Evolutionary conservation across 1,139 yeast genomes (phyloP).

Genomic region (Zygosaccharomyces pseudobailii): DNA sequence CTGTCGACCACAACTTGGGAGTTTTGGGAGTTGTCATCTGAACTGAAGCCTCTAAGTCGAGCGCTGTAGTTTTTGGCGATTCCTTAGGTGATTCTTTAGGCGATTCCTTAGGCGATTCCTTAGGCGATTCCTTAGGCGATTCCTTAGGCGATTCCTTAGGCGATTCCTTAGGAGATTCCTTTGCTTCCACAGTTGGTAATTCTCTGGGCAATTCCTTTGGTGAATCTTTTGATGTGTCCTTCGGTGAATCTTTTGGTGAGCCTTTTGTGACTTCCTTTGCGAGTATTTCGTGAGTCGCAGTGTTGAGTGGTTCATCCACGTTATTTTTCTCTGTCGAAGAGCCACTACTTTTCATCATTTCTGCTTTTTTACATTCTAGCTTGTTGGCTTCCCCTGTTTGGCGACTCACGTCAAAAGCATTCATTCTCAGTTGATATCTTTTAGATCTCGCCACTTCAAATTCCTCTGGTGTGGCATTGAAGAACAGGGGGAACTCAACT

Average conservation of each 20-base stretch:
- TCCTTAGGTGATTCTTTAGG: not conserved
- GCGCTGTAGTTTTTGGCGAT: not conserved
- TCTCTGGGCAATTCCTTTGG: not conserved
- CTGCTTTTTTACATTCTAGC: conserved; percentile 1
- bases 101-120: not conserved
- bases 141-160: not conserved
- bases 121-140: not conserved
- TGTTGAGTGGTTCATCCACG: not conserved
- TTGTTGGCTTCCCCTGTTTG: conserved; percentile 2
- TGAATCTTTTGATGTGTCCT: not conserved
- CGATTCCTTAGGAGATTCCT: not conserved
- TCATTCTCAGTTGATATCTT: conserved; percentile 20
- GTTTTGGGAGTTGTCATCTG: conserved; percentile 11
- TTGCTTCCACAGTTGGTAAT: no score
- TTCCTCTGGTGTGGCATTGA: conserved; percentile 28
- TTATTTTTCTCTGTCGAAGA: conserved; percentile 2
- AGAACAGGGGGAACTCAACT: conserved; percentile 27
- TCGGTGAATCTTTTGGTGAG: not conserved
- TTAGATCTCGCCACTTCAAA: conserved; percentile 24
- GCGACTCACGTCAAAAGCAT: conserved; percentile 7
- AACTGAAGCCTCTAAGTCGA: conserved; percentile 4
- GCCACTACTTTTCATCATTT: not conserved
- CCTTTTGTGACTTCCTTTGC: conserved; percentile 6
- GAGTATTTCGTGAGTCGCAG: no score
- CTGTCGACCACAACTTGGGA: conserved; percentile 34